Conservation (phyloP, 2,329 filamentous ascomycete genomes). For the Sporothrix globosa region DNA sequence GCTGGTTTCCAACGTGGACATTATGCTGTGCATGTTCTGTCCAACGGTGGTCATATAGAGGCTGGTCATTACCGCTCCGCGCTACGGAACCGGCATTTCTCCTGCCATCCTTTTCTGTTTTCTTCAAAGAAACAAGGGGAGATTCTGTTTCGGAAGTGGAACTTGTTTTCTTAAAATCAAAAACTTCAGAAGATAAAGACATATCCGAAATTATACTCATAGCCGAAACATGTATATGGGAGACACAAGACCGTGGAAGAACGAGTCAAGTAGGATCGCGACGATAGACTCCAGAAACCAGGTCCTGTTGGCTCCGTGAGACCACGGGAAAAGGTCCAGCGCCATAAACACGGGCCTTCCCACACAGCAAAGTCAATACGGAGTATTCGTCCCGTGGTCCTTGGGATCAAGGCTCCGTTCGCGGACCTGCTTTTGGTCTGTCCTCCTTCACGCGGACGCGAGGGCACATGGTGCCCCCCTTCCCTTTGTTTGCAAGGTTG, state of each 20-base stretch:
- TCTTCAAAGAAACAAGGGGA: background rate
- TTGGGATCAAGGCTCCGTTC: background rate
- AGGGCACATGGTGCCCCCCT: background rate
- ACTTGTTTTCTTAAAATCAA: background rate
- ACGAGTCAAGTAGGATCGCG: background rate
- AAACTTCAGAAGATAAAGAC: too few species aligned
- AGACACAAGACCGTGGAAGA: background rate
- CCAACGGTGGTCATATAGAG: background rate
- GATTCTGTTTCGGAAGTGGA: background rate
- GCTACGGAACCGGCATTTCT: background rate
- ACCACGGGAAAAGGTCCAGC: background rate
- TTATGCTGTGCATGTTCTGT: background rate
- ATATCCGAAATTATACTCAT: background rate
- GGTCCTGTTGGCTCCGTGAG: background rate
- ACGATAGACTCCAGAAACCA: background rate
- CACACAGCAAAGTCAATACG: background rate
- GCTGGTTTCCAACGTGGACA: background rate
- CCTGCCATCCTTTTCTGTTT: background rate
- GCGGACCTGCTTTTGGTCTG: background rate
- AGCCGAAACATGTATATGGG: background rate
- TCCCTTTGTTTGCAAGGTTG: background rate
- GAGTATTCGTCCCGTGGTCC: background rate
- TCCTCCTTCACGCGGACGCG: background rate
- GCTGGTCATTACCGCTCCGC: background rate
- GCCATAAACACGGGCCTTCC: conserved; percentile 1